Evolutionary conservation across 352 stramenopile species (phyloP), one percentile per base, ranked within the genome.

Genomic region (Phytophthora aleatoria): DNA sequence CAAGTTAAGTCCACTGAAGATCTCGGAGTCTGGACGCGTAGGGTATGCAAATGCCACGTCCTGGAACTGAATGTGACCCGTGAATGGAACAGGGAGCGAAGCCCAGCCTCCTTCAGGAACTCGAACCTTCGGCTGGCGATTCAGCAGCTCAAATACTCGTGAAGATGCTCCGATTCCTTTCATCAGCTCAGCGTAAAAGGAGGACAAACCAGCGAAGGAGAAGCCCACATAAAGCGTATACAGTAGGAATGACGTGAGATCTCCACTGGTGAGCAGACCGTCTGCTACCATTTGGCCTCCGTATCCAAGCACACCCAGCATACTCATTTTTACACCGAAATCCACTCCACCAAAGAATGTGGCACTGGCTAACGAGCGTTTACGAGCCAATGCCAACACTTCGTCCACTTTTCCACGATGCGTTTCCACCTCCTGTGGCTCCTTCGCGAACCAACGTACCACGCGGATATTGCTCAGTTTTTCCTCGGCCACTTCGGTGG

Each of bases 211-310:
- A n/a, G 83, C 90, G 35, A 98, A 88, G 9, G 79, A 91, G 55
- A 89, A 87, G 6, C 91, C 92, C 15, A 98, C 93, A 45, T 97
- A 95, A 36, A 98, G 79, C 16, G 94, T 94, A 71, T 98, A 98
- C 57, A 97, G 83, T 56, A 98, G 67, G 76, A 98, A 98, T 1
- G 92, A 95, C 16, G 92, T 97, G 30, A 98, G 83, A 30, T 94
- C 83, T n/a, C 94, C 95, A 26, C 91, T 82, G 0, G 87, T 96
- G 45, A 98, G 76, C 41, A 90, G 57, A 1, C 81, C 87, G 15
- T 93, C 74, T 13, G 87, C 77, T 10, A 98, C 94, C 73, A 98
- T 89, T 58, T 91, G 81, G 6, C 95, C 96, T 15, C 94, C 95
- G 71, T 97, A 98, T 57, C 92, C 94, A 15, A 98, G 79, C 49